phyloP scores from a whole-genome alignment of 1,284 basidiomycete genomes.

The Lentinula novae-zelandiae region DNA sequence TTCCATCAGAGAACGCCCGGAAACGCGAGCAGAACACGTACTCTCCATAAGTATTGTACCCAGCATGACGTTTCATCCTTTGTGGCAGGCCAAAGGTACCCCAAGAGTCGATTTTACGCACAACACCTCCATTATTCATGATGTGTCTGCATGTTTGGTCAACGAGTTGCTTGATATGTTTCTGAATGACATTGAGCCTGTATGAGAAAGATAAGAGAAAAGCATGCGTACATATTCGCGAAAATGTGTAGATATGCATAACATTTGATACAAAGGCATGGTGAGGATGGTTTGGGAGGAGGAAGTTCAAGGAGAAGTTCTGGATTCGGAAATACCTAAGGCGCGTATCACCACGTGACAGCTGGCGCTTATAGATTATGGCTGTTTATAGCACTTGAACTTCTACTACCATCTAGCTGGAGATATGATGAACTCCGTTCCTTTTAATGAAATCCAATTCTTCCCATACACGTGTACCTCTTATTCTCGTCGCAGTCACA shows the following conservation, averaged over 20 bases:
- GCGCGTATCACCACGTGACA: background rate
- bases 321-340: background rate
- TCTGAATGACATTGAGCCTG: conserved; percentile 35
- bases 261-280: conserved; percentile 82
- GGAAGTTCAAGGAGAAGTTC: background rate
- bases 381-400: background rate
- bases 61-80: conserved; percentile 69
- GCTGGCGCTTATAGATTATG: background rate
- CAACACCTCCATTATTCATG: conserved; percentile 76
- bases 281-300: conserved; percentile 2
- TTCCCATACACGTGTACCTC: background rate
- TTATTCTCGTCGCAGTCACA: background rate
- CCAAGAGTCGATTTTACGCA: conserved; percentile 74
- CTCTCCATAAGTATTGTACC: conserved; percentile 70
- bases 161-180: conserved; percentile 75
- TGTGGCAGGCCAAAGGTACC: conserved; percentile 76
- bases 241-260: conserved; percentile 75
- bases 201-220: background rate
- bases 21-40: conserved; percentile 40
- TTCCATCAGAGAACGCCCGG: background rate
- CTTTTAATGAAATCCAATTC: background rate
- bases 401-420: background rate
- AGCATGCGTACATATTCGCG: conserved; percentile 57
- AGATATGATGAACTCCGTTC: background rate
- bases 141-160: conserved; percentile 71